Evolutionary conservation across 768 basidiomycete species (phyloP), one percentile per base, ranked within the genome.

Genomic region (Phanerochaete sordida): DNA sequence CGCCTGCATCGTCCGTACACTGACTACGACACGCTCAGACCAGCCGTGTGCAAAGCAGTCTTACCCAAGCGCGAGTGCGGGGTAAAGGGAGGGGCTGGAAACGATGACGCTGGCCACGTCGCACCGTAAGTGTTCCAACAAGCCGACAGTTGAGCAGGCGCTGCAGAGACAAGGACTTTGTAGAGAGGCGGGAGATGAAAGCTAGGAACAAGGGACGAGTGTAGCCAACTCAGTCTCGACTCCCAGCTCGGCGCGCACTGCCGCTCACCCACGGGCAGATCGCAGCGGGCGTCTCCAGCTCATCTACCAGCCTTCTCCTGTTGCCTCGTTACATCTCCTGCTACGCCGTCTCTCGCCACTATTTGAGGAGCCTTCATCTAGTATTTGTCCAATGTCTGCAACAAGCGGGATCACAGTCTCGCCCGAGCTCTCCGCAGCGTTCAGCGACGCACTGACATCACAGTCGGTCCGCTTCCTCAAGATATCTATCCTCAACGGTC

Each of bases 401-500:
- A 80, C 81, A 5, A 91, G 89, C 63, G 90, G 89, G 26, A 92
- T 93, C 67, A 71, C 74, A 35, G 79, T 85, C 55, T 84, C 88
- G 16, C 74, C 77, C 52, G 82, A 87, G 50, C 82, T 93, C 49
- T 66, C 77, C 2, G 71, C 77, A 2, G 72, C 69, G 21, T 91
- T 92, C 67, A 79, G 86, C n/a, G 68, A 79, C 33, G 85, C 87
- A 4, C 73, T 84, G 30, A 77, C 79, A 54, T 72, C 80, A 1
- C 76, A 73, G 59, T 69, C 75, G 39, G 75, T 80, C 57, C 83
- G 92, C 45, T 93, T 93, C 73, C 76, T 94, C 74, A 91, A 91
- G 71, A 79, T 93, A 62, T 79, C 80, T 49, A 92, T 94, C 68
- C 74, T 75, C 62, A 84, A 93, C 70, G 92, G 92, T 92, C 73